phyloP scores from a whole-genome alignment of 2,329 filamentous ascomycete species.

The Volutella citrinella region DNA sequence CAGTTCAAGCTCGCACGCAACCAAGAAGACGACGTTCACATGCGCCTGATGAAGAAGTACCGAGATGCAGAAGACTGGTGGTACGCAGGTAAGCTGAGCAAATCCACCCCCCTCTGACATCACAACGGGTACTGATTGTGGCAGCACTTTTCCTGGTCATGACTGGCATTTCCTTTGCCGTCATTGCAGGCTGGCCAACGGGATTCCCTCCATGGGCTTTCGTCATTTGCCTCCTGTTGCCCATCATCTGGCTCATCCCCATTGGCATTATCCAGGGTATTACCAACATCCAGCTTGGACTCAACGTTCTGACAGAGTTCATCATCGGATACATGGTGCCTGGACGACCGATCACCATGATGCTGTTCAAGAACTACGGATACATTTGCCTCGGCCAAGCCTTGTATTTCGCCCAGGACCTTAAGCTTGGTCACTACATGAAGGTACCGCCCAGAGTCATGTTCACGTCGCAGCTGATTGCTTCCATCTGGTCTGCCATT shows the following conservation, averaged over 20 bases:
- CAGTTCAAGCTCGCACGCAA: conserved; percentile 53
- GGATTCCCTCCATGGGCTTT: conserved; percentile 58
- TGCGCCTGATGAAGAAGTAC: conserved; percentile 61
- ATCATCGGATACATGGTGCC: conserved; percentile 72
- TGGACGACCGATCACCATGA: conserved; percentile 68
- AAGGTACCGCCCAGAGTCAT: conserved; percentile 60
- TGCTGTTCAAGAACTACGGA: conserved; percentile 75
- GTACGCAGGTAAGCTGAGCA: conserved; percentile 45
- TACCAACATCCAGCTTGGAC: conserved; percentile 60
- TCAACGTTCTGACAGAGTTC: conserved; percentile 72
- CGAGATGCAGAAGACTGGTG: conserved; percentile 58
- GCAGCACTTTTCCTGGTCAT: conserved; percentile 48
- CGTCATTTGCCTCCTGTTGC: conserved; percentile 54
- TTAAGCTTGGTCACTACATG: conserved; percentile 70
- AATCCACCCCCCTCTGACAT: neutral
- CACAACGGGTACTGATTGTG: conserved; percentile 9
- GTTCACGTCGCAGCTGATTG: conserved; percentile 58
- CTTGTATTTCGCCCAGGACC: conserved; percentile 61
- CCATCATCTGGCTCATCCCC: conserved; percentile 57
- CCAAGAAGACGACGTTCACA: conserved; percentile 58
- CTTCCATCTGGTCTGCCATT: conserved; percentile 59
- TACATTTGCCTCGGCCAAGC: conserved; percentile 67
- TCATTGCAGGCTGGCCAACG: conserved; percentile 54
- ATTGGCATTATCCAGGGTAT: conserved; percentile 61
- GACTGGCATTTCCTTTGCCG: conserved; percentile 52